Base-by-base conservation (phyloP, 2,329 filamentous ascomycete species). In the Penicillium sp. region DNA sequence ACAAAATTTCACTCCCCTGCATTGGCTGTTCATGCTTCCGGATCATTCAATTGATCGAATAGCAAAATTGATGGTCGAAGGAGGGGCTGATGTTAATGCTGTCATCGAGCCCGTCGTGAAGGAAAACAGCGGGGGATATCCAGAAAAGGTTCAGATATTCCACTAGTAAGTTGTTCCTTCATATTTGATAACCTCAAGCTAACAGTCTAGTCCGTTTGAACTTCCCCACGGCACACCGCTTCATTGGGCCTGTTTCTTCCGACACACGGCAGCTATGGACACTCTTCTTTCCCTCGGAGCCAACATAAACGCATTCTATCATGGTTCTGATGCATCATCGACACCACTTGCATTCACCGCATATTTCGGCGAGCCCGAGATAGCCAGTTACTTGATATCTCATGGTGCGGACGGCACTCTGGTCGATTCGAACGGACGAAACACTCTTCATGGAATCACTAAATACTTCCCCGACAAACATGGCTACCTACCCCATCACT, bases 191-290 rank as follows among this genome's bases (percentile, higher is more conserved):
- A 26, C n/a, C 6, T 22, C 19, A 37, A n/a, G 45, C 61, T 65
- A 30, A 64, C 54, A 15, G 8, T 24, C 33, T 60, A 73, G 72
- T 50, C 71, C 72, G 19, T 73, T 73, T 54, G 71, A 73, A 50
- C 59, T 73, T 42, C 71, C 72, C 1, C 59, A 66, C 10, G 71
- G 72, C 2, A 68, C 71, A 28, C 70, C 72, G 4, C 59, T 72
- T 26, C 72, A 73, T 44, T 73, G 72, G 71, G 72, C 71, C 6
- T 65, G 65, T 22, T 69, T 72, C 38, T 62, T 66, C 51, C 64
- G 67, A 44, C 69, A 65, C 47, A 58, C 45, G 13, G 28, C 37
- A 19, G 69, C 70, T 24, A 69, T 72, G 45, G 61, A 69, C 12
- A 24, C 59, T 13, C 63, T 73, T 3, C 58, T 73, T n/a, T 60